A percentile compares a stretch with the other conserved stretches of the same genome.
Conservation (phyloP, 495 filamentous ascomycete genomes). For the Halenospora varia region DNA sequence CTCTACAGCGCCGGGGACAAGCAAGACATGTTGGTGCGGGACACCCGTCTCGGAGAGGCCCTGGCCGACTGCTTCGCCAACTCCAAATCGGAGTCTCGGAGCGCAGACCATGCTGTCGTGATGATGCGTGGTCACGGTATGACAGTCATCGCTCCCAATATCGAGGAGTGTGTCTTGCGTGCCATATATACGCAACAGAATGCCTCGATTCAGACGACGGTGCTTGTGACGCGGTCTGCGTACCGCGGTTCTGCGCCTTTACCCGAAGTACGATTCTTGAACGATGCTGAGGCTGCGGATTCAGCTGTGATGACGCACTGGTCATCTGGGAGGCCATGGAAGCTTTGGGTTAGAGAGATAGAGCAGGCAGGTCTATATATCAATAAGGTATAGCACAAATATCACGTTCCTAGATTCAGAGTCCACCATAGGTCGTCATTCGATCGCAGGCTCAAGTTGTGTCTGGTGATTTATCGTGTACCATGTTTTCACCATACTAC, state of each 20-base stretch:
- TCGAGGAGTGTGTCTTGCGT: constrained; percentile 36
- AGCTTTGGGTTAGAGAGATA: constrained; percentile 39
- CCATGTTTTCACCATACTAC: too few relatives aligned
- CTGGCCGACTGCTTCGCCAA: constrained; percentile 21
- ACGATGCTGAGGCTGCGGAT: constrained; percentile 22
- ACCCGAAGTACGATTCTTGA: constrained; percentile 14
- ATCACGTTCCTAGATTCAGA: not conserved
- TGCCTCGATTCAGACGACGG: constrained; percentile 34
- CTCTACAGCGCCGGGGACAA: constrained; percentile 19
- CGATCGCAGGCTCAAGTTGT: not conserved
- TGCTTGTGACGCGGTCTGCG: constrained; percentile 18
- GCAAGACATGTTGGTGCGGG: constrained; percentile 38
- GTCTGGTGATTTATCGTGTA: too few relatives aligned
- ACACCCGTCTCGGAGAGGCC: constrained; percentile 27
- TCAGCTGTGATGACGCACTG: constrained; percentile 18
- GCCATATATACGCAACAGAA: constrained; percentile 44
- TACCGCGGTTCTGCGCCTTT: not conserved
- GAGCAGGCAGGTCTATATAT: constrained; percentile 28
- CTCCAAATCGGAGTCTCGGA: constrained; percentile 2
- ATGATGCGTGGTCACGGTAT: constrained; percentile 48
- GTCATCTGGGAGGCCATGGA: constrained; percentile 31
- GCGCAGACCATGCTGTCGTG: constrained; percentile 30
- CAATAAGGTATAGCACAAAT: not conserved
- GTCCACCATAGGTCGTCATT: not conserved
- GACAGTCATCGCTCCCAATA: constrained; percentile 29